phyloP scores from a whole-genome alignment of 768 basidiomycete genomes.

The Tricholoma sp. region DNA sequence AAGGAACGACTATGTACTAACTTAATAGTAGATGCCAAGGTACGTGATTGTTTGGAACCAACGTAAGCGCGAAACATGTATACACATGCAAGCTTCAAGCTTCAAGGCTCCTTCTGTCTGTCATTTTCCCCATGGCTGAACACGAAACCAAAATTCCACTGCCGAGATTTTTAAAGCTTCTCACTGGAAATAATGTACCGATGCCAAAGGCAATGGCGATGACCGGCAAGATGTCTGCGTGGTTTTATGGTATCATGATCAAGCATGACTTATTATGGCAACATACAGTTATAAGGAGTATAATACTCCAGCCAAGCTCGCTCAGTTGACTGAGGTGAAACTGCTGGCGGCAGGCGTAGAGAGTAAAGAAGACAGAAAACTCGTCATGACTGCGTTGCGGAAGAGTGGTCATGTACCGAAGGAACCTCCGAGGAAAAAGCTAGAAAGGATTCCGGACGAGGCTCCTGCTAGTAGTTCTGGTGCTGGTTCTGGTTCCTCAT shows the following conservation, averaged over 20 bases:
- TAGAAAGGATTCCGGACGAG: slow-evolving; percentile 8
- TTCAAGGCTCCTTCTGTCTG: too few species aligned
- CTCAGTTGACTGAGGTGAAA: slow-evolving; percentile 53
- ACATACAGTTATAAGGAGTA: slow-evolving; percentile 61
- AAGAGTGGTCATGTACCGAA: slow-evolving; percentile 55
- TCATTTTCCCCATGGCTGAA: slow-evolving; percentile 13
- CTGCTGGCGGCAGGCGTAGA: slow-evolving; percentile 54
- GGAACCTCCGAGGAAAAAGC: slow-evolving; percentile 19
- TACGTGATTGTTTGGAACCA: slow-evolving; percentile 4
- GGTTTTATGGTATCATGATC: neutral
- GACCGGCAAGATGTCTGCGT: slow-evolving; percentile 61
- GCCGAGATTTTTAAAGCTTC: slow-evolving; percentile 61
- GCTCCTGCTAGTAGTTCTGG: slow-evolving; percentile 2
- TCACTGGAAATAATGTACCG: slow-evolving; percentile 53
- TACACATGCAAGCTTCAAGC: too few species aligned
- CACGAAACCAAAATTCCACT: slow-evolving; percentile 48
- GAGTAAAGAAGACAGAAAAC: slow-evolving; percentile 60
- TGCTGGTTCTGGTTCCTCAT: slow-evolving; percentile 13
- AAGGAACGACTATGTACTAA: neutral
- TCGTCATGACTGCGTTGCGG: slow-evolving; percentile 52
- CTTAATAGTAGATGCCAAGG: neutral
- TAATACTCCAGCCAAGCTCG: slow-evolving; percentile 56
- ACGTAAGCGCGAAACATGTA: slow-evolving; percentile 2
- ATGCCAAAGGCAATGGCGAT: slow-evolving; percentile 65
- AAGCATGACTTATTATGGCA: neutral